Base-by-base conservation (phyloP, 345 rosid species). In the Eutrema yunnanense region DNA sequence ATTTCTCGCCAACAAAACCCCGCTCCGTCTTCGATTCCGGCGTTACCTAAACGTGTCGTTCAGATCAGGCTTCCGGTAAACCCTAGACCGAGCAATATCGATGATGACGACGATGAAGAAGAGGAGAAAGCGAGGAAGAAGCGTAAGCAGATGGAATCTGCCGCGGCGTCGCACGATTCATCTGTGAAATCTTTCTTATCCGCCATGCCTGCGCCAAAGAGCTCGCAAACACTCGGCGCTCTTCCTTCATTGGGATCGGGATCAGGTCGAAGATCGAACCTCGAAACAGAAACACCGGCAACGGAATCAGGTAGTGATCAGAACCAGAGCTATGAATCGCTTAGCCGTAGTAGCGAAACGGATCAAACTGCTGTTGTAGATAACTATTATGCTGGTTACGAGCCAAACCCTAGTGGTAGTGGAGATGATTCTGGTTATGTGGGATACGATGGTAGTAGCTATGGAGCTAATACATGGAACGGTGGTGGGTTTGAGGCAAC, bases 181-280 rank as follows among this genome's bases (percentile, higher is more conserved):
- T 87, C 96, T 0, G 96, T 85, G 10, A 85, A 42, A 36, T 88
- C 96, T 2, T 89, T 92, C 74, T 78, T 92, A 52, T 92, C 96
- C 3, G 82, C 84, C 52, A 84, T 96, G 56, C 97, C 98, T 1
- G 92, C 92, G 1, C 92, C 96, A 7, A 89, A 70, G 62, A 82
- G 82, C 71, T 86, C 98, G 3, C 74, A 84, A 44, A 51, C 94
- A 2, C 83, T 87, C 26, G 98, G 98, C 11, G 85, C 80, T 53
- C 77, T 81, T 55, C 86, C 86, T 36, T 73, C 88, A 34, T 58
- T 82, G 1, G 80, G 77, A 43, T 86, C 92, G 52, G 80, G 76
- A 43, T 87, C 90, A 46, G 89, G 90, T 16, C 80, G 97, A 72
- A 85, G 96, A 83, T 84, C 91, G 41, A 75, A 83, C 30, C 32